A percentile compares a stretch with the other conserved stretches of the same genome.
Conservation (phyloP, 75 land plant genomes). For the Pinus tabuliformis region DNA sequence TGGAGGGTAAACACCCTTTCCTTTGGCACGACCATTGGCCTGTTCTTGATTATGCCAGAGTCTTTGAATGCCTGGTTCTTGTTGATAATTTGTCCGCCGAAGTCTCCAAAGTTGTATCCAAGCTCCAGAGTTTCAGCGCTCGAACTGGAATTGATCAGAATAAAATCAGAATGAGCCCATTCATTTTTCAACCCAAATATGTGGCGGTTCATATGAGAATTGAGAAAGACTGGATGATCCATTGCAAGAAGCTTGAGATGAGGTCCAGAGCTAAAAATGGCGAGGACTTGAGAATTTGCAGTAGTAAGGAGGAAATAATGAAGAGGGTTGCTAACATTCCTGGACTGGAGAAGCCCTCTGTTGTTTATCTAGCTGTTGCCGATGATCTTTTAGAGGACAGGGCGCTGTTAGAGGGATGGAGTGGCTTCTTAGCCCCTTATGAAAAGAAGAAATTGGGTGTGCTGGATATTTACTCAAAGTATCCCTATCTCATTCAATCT, state of each 20-base stretch:
- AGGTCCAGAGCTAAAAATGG: slow-evolving; percentile 9
- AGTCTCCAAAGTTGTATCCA: slow-evolving; percentile 25
- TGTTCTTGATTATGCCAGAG: slow-evolving; percentile 67
- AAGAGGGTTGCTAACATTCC: too few relatives aligned
- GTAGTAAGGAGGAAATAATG: slow-evolving; percentile 68
- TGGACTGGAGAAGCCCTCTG: too few relatives aligned
- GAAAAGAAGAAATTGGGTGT: slow-evolving; percentile 55
- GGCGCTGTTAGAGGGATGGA: slow-evolving; percentile 69
- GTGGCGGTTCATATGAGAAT: too few relatives aligned
- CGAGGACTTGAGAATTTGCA: slow-evolving; percentile 54
- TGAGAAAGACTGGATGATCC: slow-evolving; percentile 94
- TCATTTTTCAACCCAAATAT: background rate
- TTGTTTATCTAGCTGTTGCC: slow-evolving; percentile 74
- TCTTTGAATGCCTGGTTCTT: slow-evolving; percentile 17
- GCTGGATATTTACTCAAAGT: slow-evolving; percentile 45
- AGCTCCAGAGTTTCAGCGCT: slow-evolving; percentile 14
- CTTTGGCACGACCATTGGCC: slow-evolving; percentile 97
- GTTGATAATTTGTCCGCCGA: slow-evolving; percentile 51
- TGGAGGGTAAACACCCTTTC: slow-evolving; percentile 38
- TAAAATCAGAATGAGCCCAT: background rate
- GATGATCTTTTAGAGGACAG: slow-evolving; percentile 67
- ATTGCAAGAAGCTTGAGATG: slow-evolving; percentile 75
- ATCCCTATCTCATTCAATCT: slow-evolving; percentile 77
- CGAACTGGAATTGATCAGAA: background rate
- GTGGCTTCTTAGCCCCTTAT: slow-evolving; percentile 21